Base-by-base conservation (phyloP, 176 grass and related monocot genomes). In the Hyparrhenia diplandra region DNA sequence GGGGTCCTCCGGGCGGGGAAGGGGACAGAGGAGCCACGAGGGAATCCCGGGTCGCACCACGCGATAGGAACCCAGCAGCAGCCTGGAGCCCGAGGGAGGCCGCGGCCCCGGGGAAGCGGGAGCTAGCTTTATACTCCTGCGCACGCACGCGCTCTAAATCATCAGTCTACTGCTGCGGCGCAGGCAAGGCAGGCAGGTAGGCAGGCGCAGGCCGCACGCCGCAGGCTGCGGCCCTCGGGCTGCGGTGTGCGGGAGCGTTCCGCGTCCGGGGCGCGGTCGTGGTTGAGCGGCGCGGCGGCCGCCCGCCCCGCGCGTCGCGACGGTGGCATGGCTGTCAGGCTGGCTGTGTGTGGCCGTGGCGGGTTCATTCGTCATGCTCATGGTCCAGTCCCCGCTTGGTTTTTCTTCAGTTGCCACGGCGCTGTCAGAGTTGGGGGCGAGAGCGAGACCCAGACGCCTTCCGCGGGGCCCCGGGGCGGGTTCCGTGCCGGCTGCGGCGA, bases 11-110 rank as follows among this genome's bases (percentile, higher is more conserved):
- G 23, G 32, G n/a, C n/a, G 32, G 52, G 57, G 39, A 17, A 1
- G n/a, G 9, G 30, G 60, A 52, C 41, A 35, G 42, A 45, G 34
- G 45, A 75, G 62, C 81, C 81, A 75, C 60, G 82, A 76, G 82
- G 62, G 82, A 32, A 84, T 84, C 82, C 46, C 82, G 82, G 62
- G 82, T 68, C 72, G 73, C 72, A 68, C 45, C 71, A 75, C 82
- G 62, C 66, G 51, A 16, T 41, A 4, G 39, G 30, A 32, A 18
- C 47, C 47, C 2, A 62, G 55, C 46, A 49, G 37, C 57, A 62
- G 79, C 36, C 31, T 4, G 31, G 31, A 32, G 31, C 31, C 31
- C 31, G 31, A n/a, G n/a, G n/a, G 59, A 71, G 58, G 28, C 42
- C 69, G 70, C n/a, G 61, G 85, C 20, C 82, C 78, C 77, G 9